Evolutionary conservation across 768 basidiomycete species (phyloP), one percentile per base, ranked within the genome.

Genomic region (Mycena crocata): DNA sequence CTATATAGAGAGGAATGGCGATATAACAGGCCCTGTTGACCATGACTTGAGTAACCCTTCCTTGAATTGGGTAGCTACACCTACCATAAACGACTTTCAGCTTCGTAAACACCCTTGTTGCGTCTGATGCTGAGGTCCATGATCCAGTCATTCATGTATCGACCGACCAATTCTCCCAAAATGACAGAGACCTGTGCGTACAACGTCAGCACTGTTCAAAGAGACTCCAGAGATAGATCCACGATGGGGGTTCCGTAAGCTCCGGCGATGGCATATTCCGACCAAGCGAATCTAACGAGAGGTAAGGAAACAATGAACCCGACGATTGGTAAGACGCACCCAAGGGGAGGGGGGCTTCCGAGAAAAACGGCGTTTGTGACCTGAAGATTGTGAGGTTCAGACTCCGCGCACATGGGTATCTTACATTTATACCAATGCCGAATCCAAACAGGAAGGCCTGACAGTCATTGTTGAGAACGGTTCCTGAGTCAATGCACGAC

Each of bases 361-460:
- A 91, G 76, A 78, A 91, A 91, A 2, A 90, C 87, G 0, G 86
- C 87, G 64, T 87, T 89, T 2, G 90, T 93, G 21, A 88, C 87
- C 86, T 90, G 57, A 39, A 2, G 46, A n/a, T 17, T 6, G 31
- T 57, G 26, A 50, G 45, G 37, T 59, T 30, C 26, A 32, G 30
- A 34, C 48, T 17, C 1, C 23, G 34, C 39, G 17, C 40, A 9
- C 3, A n/a, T 3, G 5, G 15, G 21, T 0, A 49, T 59, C 81
- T 46, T 52, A 86, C 86, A 68, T 89, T 89, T 55, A 89, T 86
- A 35, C 90, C 89, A 57, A 90, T 89, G 19, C 83, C 77, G 73
- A 90, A 90, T 0, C 90, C 90, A 71, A 92, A 91, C 0, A 88
- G 72, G 50, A 86, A 71, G 8, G 83, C 87, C 85, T 86, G 50